A percentile compares a stretch with the other conserved stretches of the same genome.
These are phyloP conservation scores for Scheffersomyces ergatensis DNA, from an alignment of 805 yeast genomes.

Conservation along the genomic window DNA sequence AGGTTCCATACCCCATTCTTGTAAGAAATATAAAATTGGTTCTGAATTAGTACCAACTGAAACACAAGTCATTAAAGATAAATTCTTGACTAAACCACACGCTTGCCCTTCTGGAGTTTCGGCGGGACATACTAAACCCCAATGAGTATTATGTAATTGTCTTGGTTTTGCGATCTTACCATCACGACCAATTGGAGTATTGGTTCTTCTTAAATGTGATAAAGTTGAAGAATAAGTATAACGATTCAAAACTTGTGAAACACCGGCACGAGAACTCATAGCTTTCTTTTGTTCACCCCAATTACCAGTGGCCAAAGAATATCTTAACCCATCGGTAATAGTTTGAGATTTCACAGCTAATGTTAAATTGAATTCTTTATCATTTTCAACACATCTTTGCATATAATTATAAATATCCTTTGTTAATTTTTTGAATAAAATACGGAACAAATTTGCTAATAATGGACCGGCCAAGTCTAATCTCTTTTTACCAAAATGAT, in stretches of 20 bases:
- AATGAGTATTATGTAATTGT: slow-evolving; percentile 97
- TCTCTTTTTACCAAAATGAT: slow-evolving; percentile 98
- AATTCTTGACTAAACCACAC: slow-evolving; percentile 96
- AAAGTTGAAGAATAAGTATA: slow-evolving; percentile 98
- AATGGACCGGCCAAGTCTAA: slow-evolving; percentile 98
- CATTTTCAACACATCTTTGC: slow-evolving; percentile 98
- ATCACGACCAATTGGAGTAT: slow-evolving; percentile 98
- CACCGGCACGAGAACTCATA: slow-evolving; percentile 98
- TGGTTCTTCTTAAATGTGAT: slow-evolving; percentile 97
- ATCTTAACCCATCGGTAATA: slow-evolving; percentile 94
- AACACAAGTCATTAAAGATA: slow-evolving; percentile 94
- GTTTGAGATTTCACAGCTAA: slow-evolving; percentile 97
- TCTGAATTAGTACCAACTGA: slow-evolving; percentile 98
- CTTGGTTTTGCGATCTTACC: slow-evolving; percentile 99
- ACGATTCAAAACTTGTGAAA: slow-evolving; percentile 95
- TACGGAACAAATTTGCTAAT: slow-evolving; percentile 91
- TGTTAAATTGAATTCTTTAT: slow-evolving; percentile 93
- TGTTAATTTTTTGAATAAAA: slow-evolving; percentile 91
- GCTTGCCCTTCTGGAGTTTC: slow-evolving; percentile 99
- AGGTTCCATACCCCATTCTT: slow-evolving; percentile 99
- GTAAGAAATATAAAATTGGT: slow-evolving; percentile 87
- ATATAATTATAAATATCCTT: slow-evolving; percentile 94
- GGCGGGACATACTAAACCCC: slow-evolving; percentile 99
- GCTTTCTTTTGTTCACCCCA: slow-evolving; percentile 99
- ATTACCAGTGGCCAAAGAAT: slow-evolving; percentile 98